Evolutionary conservation across 805 yeast genomes (phyloP).

Genomic region (Ogataea ramenticola): DNA sequence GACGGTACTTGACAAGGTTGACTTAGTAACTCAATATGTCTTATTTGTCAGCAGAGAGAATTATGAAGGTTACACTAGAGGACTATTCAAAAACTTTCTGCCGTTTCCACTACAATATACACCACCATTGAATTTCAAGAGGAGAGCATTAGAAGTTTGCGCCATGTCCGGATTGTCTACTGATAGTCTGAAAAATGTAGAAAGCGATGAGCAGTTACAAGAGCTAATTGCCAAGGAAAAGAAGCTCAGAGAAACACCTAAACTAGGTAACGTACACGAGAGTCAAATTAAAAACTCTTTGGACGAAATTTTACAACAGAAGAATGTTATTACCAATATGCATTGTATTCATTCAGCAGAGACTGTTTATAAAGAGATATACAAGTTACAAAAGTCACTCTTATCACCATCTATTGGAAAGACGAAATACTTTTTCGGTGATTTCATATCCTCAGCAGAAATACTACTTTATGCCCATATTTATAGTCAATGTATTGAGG

Average conservation of each 20-base stretch:
- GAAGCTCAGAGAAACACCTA: constrained; percentile 19
- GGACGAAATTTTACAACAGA: constrained; percentile 16
- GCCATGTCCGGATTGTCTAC: constrained; percentile 24
- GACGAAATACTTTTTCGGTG: constrained; percentile 11
- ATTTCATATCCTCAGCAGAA: constrained; percentile 23
- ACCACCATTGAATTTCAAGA: constrained; percentile 45
- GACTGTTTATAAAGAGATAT: constrained; percentile 2
- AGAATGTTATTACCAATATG: constrained; percentile 23
- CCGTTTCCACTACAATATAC: constrained; percentile 75
- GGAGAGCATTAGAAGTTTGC: constrained; percentile 24
- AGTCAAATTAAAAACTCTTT: constrained; percentile 17
- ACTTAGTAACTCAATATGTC: constrained; percentile 47
- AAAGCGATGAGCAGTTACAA: constrained; percentile 18
- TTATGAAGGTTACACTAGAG: constrained; percentile 54
- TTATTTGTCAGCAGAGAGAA: constrained; percentile 48
- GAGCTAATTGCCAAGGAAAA: constrained; percentile 20
- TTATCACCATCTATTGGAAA: background rate
- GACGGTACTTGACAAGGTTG: constrained; percentile 33
- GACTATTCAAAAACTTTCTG: constrained; percentile 41
- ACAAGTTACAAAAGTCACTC: constrained; percentile 1
- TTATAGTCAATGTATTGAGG: constrained; percentile 20
- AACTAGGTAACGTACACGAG: constrained; percentile 20
- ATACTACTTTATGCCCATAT: constrained; percentile 34
- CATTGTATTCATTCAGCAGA: constrained; percentile 17
- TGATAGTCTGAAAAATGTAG: constrained; percentile 21